phyloP scores from a whole-genome alignment of 2,329 filamentous ascomycete species.

The Cladosporium sp. region DNA sequence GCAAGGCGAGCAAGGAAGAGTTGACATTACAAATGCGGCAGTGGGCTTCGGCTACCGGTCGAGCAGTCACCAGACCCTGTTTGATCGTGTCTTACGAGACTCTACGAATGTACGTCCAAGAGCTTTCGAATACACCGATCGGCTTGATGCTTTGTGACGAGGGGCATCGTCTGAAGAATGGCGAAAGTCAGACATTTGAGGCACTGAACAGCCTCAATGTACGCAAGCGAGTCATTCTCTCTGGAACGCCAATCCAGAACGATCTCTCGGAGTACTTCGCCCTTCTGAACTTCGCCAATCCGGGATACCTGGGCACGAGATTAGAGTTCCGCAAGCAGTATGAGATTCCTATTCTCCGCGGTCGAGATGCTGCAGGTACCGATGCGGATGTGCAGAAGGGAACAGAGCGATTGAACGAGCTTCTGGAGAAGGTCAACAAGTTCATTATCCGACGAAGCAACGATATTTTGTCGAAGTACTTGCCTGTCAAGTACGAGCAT shows the following conservation, averaged over 20 bases:
- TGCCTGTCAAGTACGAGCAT: conserved; percentile 98
- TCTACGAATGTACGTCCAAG: conserved; percentile 80
- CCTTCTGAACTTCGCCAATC: conserved; percentile 93
- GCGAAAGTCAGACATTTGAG: conserved; percentile 89
- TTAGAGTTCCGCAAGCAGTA: conserved; percentile 90
- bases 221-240: conserved; percentile 83
- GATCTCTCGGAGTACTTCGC: conserved; percentile 98
- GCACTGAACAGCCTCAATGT: conserved; percentile 89
- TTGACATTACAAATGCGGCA: conserved; percentile 83
- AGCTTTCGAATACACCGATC: conserved; percentile 83
- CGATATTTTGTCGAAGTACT: conserved; percentile 94
- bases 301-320: conserved; percentile 79
- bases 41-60: conserved; percentile 89
- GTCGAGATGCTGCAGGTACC: conserved; percentile 82
- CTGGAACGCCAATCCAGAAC: conserved; percentile 95
- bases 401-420: conserved; percentile 72
- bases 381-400: conserved; percentile 77
- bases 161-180: conserved; percentile 93
- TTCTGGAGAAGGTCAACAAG: conserved; percentile 85
- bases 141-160: conserved; percentile 93
- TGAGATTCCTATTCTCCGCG: conserved; percentile 84
- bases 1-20: conserved; percentile 92
- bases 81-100: conserved; percentile 98
- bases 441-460: conserved; percentile 98
- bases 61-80: conserved; percentile 81